Percentiles rank a stretch among this genome's conserved stretches.
Conservation (phyloP, 2,329 filamentous ascomycete species). For the Pseudogymnoascus sp. region DNA sequence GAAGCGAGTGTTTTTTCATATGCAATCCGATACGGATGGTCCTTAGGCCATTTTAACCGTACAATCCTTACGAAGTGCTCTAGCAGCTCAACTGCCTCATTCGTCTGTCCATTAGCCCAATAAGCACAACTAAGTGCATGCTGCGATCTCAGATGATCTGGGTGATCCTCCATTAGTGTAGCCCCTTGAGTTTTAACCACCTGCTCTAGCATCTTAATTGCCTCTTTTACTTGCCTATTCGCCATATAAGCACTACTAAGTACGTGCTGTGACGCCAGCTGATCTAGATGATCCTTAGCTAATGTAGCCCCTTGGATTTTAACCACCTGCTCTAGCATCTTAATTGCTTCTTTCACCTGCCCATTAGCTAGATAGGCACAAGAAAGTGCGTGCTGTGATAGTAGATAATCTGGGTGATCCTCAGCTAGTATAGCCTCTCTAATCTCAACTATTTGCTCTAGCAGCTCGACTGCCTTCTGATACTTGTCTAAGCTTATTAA, state of each 20-base stretch:
- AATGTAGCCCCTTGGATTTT: background rate
- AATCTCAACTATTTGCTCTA: slow-evolving; percentile 15
- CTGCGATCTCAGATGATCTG: no score
- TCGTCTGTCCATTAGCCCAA: background rate
- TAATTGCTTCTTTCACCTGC: no score
- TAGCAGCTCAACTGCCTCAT: background rate
- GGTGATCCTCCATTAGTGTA: no score
- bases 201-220: slow-evolving; percentile 3
- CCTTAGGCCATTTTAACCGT: no score
- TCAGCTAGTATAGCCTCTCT: background rate
- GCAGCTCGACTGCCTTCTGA: slow-evolving; percentile 10
- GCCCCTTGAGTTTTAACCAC: background rate
- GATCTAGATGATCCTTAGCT: background rate
- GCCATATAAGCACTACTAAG: background rate
- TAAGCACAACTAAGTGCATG: background rate
- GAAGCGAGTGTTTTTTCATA: no score
- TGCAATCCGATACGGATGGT: no score
- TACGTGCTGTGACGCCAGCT: background rate
- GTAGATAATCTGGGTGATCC: slow-evolving; percentile 5
- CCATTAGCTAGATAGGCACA: background rate
- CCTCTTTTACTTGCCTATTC: slow-evolving; percentile 7
- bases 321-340: background rate
- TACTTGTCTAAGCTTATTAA: no score
- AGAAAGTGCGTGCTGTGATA: slow-evolving; percentile 9
- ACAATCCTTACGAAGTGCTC: no score